phyloP scores from a whole-genome alignment of 352 stramenopile species.

The Phytophthora pinifolia region DNA sequence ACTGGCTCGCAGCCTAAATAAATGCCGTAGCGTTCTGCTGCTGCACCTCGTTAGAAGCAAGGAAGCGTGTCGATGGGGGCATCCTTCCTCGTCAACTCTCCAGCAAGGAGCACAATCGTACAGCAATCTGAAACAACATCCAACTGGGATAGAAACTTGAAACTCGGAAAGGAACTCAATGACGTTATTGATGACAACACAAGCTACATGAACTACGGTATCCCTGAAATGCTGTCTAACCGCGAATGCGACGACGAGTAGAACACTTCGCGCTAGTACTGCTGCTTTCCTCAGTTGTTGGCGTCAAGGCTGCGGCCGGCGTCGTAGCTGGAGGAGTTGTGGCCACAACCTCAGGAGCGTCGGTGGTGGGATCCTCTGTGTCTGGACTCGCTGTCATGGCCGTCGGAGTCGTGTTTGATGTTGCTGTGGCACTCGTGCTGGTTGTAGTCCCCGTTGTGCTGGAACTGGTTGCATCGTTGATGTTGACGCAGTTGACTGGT shows the following conservation, averaged over 20 bases:
- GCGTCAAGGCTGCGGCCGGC: not conserved
- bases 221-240: not conserved
- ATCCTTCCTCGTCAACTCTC: too few relatives aligned
- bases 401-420: conserved; percentile 11
- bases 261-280: conserved; percentile 13
- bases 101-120: too few relatives aligned
- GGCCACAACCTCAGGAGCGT: not conserved
- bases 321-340: conserved; percentile 4
- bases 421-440: conserved; percentile 5
- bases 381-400: conserved; percentile 7
- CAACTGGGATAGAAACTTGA: not conserved
- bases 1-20: too few relatives aligned
- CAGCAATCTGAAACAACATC: not conserved
- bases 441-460: conserved; percentile 10
- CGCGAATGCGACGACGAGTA: conserved; percentile 16
- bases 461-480: conserved; percentile 19
- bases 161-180: not conserved
- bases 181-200: not conserved
- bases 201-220: not conserved
- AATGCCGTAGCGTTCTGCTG: too few relatives aligned
- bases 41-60: too few relatives aligned
- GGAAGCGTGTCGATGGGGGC: too few relatives aligned
- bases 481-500: conserved; percentile 38
- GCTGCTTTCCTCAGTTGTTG: not conserved
- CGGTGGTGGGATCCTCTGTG: not conserved